Evolutionary conservation across 208 protist species (phyloP), one percentile per base, ranked within the genome.

Genomic region (Leishmania turanica): DNA sequence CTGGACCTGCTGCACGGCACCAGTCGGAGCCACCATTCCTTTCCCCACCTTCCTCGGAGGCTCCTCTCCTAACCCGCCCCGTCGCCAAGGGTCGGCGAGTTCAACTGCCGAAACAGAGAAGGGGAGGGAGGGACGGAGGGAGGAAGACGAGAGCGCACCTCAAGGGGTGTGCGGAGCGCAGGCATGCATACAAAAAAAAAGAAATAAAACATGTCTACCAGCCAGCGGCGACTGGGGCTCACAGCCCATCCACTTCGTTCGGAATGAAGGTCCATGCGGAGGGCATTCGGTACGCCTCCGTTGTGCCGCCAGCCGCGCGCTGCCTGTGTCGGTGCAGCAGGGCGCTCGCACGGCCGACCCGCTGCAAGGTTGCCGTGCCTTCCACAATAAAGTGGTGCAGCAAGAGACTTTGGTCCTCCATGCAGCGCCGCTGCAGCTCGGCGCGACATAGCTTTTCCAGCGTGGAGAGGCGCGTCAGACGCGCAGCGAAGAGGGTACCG

Each of bases 351-450:
- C 56, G 37, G 66, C 74, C 53, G 68, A 13, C 47, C 19, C 75
- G 80, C 66, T 80, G 77, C 62, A 88, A 53, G 27, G 75, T 17
- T 4, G 70, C 78, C 27, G 85, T 88, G 62, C 85, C 85, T 53
- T 88, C 82, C 1, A 88, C 65, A 21, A 88, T 66, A 49, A 88
- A 88, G 49, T 58, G 51, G 76, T 86, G 85, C 73, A 88, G 82
- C 53, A 86, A 68, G 34, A 47, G 51, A 60, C 81, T 88, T 60
- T 84, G 82, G 45, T 80, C 82, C 78, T 85, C 78, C 75, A 84
- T 82, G 75, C 82, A 86, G 24, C 82, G 74, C 31, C 82, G 82
- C 78, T 86, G 82, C 82, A 82, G 37, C 74, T 86, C 82, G 21
- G 82, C 82, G 3, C 82, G 58, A 47, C 82, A 86, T 60, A 86